These are phyloP conservation scores for Camellia oleifera DNA, from an alignment of 179 eudicot species.

Conservation along the genomic window DNA sequence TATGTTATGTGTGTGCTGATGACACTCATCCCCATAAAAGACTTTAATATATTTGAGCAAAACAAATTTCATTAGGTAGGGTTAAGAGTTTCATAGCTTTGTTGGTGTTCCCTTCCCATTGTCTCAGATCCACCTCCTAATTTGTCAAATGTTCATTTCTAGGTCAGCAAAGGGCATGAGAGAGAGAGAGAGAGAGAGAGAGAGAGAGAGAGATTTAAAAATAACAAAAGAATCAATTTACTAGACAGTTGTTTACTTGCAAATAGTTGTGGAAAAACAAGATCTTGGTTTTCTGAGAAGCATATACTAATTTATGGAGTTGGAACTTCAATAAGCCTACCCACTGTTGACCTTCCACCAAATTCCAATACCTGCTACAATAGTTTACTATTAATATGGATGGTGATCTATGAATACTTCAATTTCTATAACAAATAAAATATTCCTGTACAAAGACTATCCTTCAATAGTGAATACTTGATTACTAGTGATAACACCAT, in stretches of 20 bases:
- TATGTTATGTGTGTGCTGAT: too few relatives aligned
- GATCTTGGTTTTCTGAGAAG: slow-evolving; percentile 9
- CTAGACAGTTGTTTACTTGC: background rate
- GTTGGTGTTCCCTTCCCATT: background rate
- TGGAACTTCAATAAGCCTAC: slow-evolving; percentile 2
- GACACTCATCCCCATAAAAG: too few relatives aligned
- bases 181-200: background rate
- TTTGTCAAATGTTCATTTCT: background rate
- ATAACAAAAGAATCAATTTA: background rate
- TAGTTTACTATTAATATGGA: background rate
- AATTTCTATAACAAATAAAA: background rate
- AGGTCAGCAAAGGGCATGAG: background rate
- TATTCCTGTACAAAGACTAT: too few relatives aligned
- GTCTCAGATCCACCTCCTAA: background rate
- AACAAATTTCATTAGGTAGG: too few relatives aligned
- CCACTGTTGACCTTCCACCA: slow-evolving; percentile 20
- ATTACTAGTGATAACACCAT: too few relatives aligned
- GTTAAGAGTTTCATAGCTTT: too few relatives aligned
- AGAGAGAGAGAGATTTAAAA: too few relatives aligned
- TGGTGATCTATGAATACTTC: background rate
- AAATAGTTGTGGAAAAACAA: background rate
- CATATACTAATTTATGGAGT: background rate
- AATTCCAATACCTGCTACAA: slow-evolving; percentile 16
- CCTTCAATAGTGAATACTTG: too few relatives aligned
- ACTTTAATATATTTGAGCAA: too few relatives aligned